Percentiles rank a stretch among this genome's conserved stretches.
These are phyloP conservation scores for Rasamsonia emersonii DNA, from an alignment of 2,329 filamentous ascomycete genomes.

Conservation along the genomic window DNA sequence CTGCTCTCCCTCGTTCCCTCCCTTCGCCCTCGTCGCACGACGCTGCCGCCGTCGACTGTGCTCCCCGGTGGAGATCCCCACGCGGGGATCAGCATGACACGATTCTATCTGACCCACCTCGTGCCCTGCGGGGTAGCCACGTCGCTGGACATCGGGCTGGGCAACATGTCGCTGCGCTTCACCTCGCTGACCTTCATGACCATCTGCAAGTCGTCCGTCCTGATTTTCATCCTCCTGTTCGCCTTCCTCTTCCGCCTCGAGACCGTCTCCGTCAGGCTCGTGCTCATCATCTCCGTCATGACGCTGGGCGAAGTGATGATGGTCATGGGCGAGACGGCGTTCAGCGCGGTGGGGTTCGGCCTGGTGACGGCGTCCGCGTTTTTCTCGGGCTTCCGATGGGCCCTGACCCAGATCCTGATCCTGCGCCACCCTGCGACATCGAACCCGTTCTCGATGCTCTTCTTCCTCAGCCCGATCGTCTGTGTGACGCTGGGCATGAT, in stretches of 20 bases:
- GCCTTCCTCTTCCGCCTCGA: slow-evolving; percentile 92
- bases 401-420: slow-evolving; percentile 85
- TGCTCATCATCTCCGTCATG: slow-evolving; percentile 85
- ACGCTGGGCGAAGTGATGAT: slow-evolving; percentile 92
- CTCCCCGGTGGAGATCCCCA: slow-evolving; percentile 40
- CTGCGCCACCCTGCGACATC: slow-evolving; percentile 89
- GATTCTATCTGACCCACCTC: slow-evolving; percentile 78
- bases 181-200: slow-evolving; percentile 97
- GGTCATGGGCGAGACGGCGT: slow-evolving; percentile 90
- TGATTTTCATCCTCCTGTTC: slow-evolving; percentile 91
- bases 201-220: slow-evolving; percentile 96
- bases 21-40: slow-evolving; percentile 55
- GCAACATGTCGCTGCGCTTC: slow-evolving; percentile 91
- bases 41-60: slow-evolving; percentile 33
- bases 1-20: slow-evolving; percentile 78
- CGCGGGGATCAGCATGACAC: slow-evolving; percentile 52
- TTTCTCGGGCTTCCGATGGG: slow-evolving; percentile 96
- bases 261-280: slow-evolving; percentile 72
- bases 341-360: slow-evolving; percentile 75
- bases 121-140: slow-evolving; percentile 88
- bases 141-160: slow-evolving; percentile 88
- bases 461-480: slow-evolving; percentile 96
- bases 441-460: slow-evolving; percentile 94
- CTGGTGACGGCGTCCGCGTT: slow-evolving; percentile 90
- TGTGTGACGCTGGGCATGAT: slow-evolving; percentile 75